Evolutionary conservation across 1,284 basidiomycete species (phyloP), one percentile per base, ranked within the genome.

Genomic region (Ceratobasidium sp.): DNA sequence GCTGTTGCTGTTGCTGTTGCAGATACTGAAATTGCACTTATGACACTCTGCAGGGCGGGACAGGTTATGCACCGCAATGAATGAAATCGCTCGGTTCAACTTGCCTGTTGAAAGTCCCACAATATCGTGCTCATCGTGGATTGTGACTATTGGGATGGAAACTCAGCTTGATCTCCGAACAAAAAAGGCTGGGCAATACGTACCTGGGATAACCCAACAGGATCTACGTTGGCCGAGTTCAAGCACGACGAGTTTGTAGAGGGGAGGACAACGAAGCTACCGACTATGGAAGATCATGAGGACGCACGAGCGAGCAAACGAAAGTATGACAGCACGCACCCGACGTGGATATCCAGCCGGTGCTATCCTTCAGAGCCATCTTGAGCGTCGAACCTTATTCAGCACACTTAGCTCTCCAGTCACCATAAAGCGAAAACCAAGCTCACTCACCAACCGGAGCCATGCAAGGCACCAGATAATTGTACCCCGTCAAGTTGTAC

Each of bases 281-380:
- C 36, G 17, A 1, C 66, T 69, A 27, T 19, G 14, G 2, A 24
- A 47, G 2, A 4, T 51, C 15, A 17, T 33, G 24, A 47, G 19
- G 15, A 6, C 51, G 7, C 22, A 24, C 57, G 4, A 45, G 19
- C 9, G 5, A 9, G 19, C 27, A 19, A 33, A 19, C 33, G 14
- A 11, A 29, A 48, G 2, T 27, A 60, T 9, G 22, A 27, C 50
- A 33, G 15, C 11, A 64, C 62, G 1, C 9, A 45, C 54, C 1
- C 27, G 53, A 41, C n/a, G 51, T 54, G 9, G 65, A 69, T 56
- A 69, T 69, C 66, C 51, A 69, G 5, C 66, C 66, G 15, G 51
- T 57, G 11, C 36, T 47, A 53, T 69, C 66, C 24, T 69, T 56
- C 66, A 69, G 31, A 17, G 24, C 14, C 29, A 69, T 15, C 3